Percentiles rank a stretch among this genome's conserved stretches.
Evolutionary conservation across 2,329 filamentous ascomycete species (phyloP).

Genomic region (Beauveria sp.): DNA sequence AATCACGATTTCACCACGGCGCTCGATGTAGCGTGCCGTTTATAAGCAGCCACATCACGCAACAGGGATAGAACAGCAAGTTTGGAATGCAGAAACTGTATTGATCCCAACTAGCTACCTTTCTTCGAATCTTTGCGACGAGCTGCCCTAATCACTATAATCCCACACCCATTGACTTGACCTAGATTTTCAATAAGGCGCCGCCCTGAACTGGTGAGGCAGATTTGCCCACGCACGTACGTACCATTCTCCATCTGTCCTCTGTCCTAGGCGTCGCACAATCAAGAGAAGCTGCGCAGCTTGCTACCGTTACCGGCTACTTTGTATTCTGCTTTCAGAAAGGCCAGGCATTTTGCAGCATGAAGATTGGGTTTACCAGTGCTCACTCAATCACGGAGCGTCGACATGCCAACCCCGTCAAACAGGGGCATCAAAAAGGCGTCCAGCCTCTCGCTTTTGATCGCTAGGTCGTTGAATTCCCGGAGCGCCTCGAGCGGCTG

Average conservation of each 20-base stretch:
- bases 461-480: conserved; percentile 28
- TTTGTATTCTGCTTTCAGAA: background rate
- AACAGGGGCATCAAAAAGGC: conserved; percentile 34
- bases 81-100: background rate
- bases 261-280: background rate
- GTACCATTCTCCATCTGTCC: background rate
- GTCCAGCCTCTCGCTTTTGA: conserved; percentile 30
- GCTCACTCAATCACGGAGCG: conserved; percentile 29
- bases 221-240: background rate
- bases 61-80: background rate
- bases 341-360: background rate
- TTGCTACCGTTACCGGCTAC: background rate
- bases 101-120: background rate
- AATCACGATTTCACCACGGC: background rate
- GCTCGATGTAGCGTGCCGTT: background rate
- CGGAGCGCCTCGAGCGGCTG: conserved; percentile 22
- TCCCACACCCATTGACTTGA: background rate
- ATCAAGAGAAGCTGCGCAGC: background rate
- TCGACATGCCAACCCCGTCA: conserved; percentile 34
- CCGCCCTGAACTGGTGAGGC: background rate
- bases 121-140: background rate
- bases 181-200: background rate
- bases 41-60: conserved; percentile 4
- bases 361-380: no score
- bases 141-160: background rate